Percentiles rank a stretch among this genome's conserved stretches.
Evolutionary conservation across 495 filamentous ascomycete species (phyloP).

Genomic region (Penicillium taxi): DNA sequence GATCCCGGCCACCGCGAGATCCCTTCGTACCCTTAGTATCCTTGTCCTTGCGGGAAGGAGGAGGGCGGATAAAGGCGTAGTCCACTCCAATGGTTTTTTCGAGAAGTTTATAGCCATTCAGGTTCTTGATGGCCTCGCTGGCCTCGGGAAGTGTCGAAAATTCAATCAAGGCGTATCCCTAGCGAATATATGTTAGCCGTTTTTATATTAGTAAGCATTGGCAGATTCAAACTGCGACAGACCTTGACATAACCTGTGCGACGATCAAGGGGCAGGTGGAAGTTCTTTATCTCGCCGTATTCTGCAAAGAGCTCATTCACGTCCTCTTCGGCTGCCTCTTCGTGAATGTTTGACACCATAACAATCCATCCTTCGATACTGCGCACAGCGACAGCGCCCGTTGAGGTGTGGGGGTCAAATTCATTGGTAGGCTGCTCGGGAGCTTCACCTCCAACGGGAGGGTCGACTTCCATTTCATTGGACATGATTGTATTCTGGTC

Average conservation of each 20-base stretch:
- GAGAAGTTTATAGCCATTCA: conserved; percentile 73
- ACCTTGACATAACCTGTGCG: conserved; percentile 98
- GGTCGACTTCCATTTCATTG: conserved; percentile 77
- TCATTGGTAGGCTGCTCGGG: conserved; percentile 44
- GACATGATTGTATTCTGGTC: conserved; percentile 42
- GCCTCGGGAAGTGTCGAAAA: conserved; percentile 85
- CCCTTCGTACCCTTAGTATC: conserved; percentile 45
- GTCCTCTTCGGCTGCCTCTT: conserved; percentile 95
- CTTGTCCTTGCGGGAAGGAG: conserved; percentile 57
- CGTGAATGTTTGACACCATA: conserved; percentile 92
- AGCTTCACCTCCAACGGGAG: conserved; percentile 40
- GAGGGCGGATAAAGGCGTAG: conserved; percentile 94
- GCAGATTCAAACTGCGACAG: conserved; percentile 11
- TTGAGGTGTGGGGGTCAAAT: conserved; percentile 62
- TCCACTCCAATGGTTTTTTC: conserved; percentile 90
- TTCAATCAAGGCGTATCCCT: conserved; percentile 94
- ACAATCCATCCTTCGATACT: conserved; percentile 99
- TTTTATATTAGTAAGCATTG: not conserved
- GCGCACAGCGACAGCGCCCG: conserved; percentile 83
- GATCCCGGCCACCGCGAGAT: conserved; percentile 41
- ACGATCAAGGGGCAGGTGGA: conserved; percentile 90
- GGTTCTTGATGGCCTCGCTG: conserved; percentile 73
- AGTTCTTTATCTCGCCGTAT: conserved; percentile 94
- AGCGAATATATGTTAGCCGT: conserved; percentile 8
- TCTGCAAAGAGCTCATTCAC: conserved; percentile 91